These are phyloP conservation scores for Barnettozyma californica DNA, from an alignment of 805 yeast genomes.

Conservation along the genomic window DNA sequence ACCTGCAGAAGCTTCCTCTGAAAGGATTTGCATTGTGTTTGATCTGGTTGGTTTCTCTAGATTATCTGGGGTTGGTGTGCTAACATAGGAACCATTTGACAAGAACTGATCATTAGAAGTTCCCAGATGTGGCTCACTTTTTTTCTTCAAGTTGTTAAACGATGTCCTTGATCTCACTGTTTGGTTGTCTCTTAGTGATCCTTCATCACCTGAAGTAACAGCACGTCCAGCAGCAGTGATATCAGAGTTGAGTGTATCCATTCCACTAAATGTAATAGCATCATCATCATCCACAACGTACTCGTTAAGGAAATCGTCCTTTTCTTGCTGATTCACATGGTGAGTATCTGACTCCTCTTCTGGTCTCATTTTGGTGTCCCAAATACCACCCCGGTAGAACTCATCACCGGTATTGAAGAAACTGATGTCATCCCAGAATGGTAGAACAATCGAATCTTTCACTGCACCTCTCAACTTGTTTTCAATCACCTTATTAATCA, in stretches of 20 bases:
- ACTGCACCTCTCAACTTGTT: conserved; percentile 75
- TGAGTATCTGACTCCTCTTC: conserved; percentile 6
- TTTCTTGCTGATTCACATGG: conserved; percentile 8
- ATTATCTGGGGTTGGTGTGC: neutral
- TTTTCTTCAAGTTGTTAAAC: conserved; percentile 9
- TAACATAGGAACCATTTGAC: conserved; percentile 25
- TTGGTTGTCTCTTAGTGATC: conserved; percentile 10
- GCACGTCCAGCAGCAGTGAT: conserved; percentile 3
- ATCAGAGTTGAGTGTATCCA: conserved; percentile 2
- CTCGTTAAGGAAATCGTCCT: conserved; percentile 2
- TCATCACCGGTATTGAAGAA: conserved; percentile 62
- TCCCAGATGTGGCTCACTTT: conserved; percentile 19
- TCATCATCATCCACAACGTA: conserved; percentile 9
- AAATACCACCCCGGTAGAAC: conserved; percentile 86
- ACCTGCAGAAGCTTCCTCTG: conserved; percentile 26
- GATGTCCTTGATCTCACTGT: conserved; percentile 7
- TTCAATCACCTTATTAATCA: conserved; percentile 76
- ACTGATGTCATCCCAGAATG: conserved; percentile 83
- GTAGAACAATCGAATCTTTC: conserved; percentile 73
- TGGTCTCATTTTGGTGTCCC: conserved; percentile 49
- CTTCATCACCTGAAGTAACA: conserved; percentile 8
- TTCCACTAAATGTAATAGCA: neutral
- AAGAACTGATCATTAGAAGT: conserved; percentile 26
- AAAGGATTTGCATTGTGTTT: conserved; percentile 13
- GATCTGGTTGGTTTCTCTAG: conserved; percentile 6